Evolutionary conservation across 768 basidiomycete species (phyloP), one percentile per base, ranked within the genome.

Genomic region (Russula olivacea): DNA sequence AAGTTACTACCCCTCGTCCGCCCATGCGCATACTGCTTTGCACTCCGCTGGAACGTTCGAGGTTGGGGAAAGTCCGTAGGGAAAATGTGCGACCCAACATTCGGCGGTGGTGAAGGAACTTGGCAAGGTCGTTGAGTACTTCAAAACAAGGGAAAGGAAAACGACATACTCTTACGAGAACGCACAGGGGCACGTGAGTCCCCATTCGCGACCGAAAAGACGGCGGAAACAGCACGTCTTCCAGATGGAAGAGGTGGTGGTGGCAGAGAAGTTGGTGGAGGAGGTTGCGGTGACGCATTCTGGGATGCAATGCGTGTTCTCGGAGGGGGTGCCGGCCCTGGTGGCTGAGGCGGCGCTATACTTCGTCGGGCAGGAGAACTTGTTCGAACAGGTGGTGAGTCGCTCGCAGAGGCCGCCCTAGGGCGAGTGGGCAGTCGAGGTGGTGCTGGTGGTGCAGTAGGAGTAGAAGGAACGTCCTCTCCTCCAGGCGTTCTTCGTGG

Each of bases 41-140:
- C 68, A 36, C 71, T 76, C 6, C 72, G 69, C 40, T 72, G 71
- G 72, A 91, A 93, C 30, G 78, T 77, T 45, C 89, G 82, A 4
- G 91, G 91, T 15, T 85, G 84, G 1, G 91, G 91, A 71, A 93
- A 91, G 55, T 86, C 89, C 15, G 77, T 75, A 8, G 89, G 89
- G 71, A 91, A 93, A 17, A 79, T 85, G 69, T 90, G 87, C 25
- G 79, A 72, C 10, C 89, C 89, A 47, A 80, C 81, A 59, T 79
- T 83, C 2, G 89, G 82, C 28, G 84, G 84, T 7, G 83, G 83
- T 4, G 81, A 76, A 23, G 83, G 80, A 51, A 82, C 82, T 83
- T 4, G 51, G 60, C 50, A 59, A 54, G 36, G 66, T 71, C 15
- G 12, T 61, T 61, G 9, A 61, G 36, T 23, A 40, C 17, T 9